These are phyloP conservation scores for Zostera marina DNA, from an alignment of 116 monocot genomes.

Conservation along the genomic window DNA sequence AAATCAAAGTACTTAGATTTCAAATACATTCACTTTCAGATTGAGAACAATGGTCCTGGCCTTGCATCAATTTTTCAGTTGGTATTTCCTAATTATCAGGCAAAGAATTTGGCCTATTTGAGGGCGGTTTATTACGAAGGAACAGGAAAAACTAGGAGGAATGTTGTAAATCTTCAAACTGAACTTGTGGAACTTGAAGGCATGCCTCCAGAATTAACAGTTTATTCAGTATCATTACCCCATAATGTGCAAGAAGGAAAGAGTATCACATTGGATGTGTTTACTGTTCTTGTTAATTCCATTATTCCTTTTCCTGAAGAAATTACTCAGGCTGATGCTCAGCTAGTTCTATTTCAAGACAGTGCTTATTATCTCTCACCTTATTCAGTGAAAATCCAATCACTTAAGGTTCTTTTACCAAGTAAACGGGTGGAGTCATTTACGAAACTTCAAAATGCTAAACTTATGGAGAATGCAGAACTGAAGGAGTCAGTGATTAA, in stretches of 20 bases:
- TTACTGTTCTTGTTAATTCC: slow-evolving; percentile 54
- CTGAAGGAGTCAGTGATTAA: slow-evolving; percentile 62
- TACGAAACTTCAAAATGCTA: slow-evolving; percentile 66
- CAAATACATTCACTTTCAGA: slow-evolving; percentile 21
- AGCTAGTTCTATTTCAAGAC: slow-evolving; percentile 81
- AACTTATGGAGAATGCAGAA: slow-evolving; percentile 43
- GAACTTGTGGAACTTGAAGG: slow-evolving; percentile 34
- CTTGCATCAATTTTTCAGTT: slow-evolving; percentile 46
- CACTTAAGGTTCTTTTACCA: slow-evolving; percentile 67
- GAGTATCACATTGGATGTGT: slow-evolving; percentile 47
- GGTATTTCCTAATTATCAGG: slow-evolving; percentile 62
- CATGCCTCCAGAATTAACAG: slow-evolving; percentile 52
- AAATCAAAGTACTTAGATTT: slow-evolving; percentile 1
- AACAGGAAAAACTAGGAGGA: slow-evolving; percentile 38
- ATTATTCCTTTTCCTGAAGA: slow-evolving; percentile 85
- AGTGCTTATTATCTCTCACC: slow-evolving; percentile 82
- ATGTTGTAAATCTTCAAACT: slow-evolving; percentile 32
- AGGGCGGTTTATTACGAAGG: slow-evolving; percentile 49
- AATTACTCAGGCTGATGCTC: slow-evolving; percentile 79
- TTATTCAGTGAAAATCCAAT: slow-evolving; percentile 67
- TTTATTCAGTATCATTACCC: slow-evolving; percentile 53
- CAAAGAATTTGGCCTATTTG: slow-evolving; percentile 66
- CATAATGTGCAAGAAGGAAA: slow-evolving; percentile 46
- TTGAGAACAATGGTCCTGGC: slow-evolving; percentile 59
- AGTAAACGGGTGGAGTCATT: slow-evolving; percentile 79